A percentile compares a stretch with the other conserved stretches of the same genome.
phyloP scores from a whole-genome alignment of 495 filamentous ascomycete genomes.

The Tetracladium marchalianum region DNA sequence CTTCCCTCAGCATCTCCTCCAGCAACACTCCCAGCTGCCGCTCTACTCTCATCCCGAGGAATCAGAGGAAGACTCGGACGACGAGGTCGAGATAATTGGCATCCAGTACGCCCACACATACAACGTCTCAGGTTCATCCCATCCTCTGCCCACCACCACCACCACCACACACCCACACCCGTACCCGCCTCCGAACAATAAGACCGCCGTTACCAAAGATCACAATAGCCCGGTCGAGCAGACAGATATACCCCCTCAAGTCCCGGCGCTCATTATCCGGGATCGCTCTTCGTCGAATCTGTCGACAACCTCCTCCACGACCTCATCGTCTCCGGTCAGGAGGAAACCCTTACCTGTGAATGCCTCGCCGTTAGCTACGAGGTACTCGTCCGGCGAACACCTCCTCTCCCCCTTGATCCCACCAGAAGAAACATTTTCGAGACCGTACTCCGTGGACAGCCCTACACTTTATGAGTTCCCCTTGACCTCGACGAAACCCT shows the following conservation, averaged over 20 bases:
- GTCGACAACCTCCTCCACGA: constrained; percentile 9
- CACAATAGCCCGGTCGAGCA: background rate
- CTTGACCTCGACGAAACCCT: constrained; percentile 8
- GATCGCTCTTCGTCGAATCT: constrained; percentile 8
- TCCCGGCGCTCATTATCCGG: constrained; percentile 8
- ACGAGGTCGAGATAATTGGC: too few relatives aligned
- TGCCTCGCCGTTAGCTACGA: constrained; percentile 37
- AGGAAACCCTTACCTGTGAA: constrained; percentile 44
- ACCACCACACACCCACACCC: too few relatives aligned
- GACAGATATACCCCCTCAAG: background rate
- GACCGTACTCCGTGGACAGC: constrained; percentile 42
- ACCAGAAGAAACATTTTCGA: constrained; percentile 37
- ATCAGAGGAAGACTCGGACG: too few relatives aligned
- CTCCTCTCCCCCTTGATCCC: constrained; percentile 26
- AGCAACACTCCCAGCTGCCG: too few relatives aligned
- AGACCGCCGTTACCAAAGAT: too few relatives aligned
- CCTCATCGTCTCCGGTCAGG: constrained; percentile 26
- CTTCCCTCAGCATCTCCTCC: too few relatives aligned
- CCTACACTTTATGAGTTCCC: constrained; percentile 48
- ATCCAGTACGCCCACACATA: too few relatives aligned
- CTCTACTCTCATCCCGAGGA: too few relatives aligned
- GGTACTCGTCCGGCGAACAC: constrained; percentile 37
- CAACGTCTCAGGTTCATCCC: too few relatives aligned
- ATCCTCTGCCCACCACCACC: too few relatives aligned
- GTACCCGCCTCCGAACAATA: too few relatives aligned